Conservation (phyloP, 73 alveolate genomes). For the Paramecium bursaria region DNA sequence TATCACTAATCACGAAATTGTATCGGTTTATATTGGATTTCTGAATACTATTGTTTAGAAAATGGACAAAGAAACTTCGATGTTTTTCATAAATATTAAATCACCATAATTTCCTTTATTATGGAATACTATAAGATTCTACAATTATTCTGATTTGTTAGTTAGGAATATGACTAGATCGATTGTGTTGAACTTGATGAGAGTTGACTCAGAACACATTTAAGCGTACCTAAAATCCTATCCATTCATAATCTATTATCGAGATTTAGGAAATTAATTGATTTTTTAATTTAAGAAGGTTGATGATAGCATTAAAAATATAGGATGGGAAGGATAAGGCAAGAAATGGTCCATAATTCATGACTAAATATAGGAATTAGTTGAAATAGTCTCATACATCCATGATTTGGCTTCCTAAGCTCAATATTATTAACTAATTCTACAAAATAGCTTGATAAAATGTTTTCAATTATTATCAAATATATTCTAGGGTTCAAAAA, state of each 20-base stretch:
- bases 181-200: neutral
- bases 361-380: neutral
- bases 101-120: conserved; percentile 53
- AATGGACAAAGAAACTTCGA: conserved; percentile 15
- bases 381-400: conserved; percentile 18
- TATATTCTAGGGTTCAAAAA: no score
- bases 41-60: conserved; percentile 20
- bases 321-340: neutral
- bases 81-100: conserved; percentile 51
- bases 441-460: neutral
- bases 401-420: conserved; percentile 2
- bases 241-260: conserved; percentile 34
- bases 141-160: neutral
- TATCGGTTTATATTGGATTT: conserved; percentile 29
- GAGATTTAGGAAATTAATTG: conserved; percentile 18
- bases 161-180: neutral
- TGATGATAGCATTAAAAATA: neutral
- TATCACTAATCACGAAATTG: conserved; percentile 21
- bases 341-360: neutral
- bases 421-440: neutral
- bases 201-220: neutral
- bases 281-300: neutral
- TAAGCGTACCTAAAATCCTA: neutral
- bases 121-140: conserved; percentile 33
- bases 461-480: no score